Base-by-base conservation (phyloP, 2,329 filamentous ascomycete genomes). In the Coniochaeta hoffmannii region DNA sequence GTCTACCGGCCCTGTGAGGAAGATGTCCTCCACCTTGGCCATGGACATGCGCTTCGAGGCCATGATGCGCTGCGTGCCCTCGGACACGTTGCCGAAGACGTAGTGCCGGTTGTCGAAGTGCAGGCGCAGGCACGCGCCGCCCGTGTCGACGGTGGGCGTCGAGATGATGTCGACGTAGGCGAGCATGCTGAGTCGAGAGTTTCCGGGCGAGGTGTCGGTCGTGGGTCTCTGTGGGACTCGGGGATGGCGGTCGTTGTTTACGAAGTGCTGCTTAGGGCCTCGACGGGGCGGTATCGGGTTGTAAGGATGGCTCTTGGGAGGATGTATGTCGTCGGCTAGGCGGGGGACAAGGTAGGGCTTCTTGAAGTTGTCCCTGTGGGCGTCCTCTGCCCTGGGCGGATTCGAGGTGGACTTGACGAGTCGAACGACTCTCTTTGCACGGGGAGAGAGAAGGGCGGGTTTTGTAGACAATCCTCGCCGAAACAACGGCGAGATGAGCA, bases 101-200 rank as follows among this genome's bases (percentile, higher is more conserved):
- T 99, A 99, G 56, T 89, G 82, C 63, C 87, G 86, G 64, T 85
- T 82, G 63, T 93, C 89, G 65, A 91, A 92, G 67, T 93, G 86
- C 7, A 99, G 76, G 35, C 90, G 68, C 31, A 97, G 69, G 52
- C 83, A 81, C 2, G 90, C 89, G 54, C 93, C 93, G 1, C 86
- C 82, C 19, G 91, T 96, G 71, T 99, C 94, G 57, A 87, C 87
- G 61, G 93, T 94, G 14, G 93, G 93, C 57, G 88, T 88, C 17
- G 86, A 88, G 59, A 93, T 70, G 63, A 97, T 73, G 69, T 95
- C 86, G 56, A 92, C 77, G 64, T 77, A 83, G 67, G 80, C 87
- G 63, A 85, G 79, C 92, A 96, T 96, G 59, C 75, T 61, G 35
- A 19, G n/a, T 76, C 75, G 17, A 19, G 19, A 19, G 38, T 17